A percentile compares a stretch with the other conserved stretches of the same genome.
These are phyloP conservation scores for Silene noctiflora DNA, from an alignment of 179 eudicot species.

Conservation along the genomic window DNA sequence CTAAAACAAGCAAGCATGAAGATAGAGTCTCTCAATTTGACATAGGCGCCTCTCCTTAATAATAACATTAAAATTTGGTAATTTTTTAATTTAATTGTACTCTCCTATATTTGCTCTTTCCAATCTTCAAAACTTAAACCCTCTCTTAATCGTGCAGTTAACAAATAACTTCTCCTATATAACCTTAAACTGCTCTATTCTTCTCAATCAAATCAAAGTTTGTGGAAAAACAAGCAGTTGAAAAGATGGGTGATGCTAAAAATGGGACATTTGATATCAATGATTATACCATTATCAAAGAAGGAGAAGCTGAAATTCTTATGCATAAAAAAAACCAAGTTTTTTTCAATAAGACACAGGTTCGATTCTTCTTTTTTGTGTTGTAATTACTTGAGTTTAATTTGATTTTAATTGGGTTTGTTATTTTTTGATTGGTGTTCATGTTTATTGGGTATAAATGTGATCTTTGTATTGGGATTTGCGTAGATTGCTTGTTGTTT, in stretches of 20 bases:
- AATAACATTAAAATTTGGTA: neutral
- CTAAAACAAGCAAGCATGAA: constrained; percentile 12
- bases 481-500: neutral
- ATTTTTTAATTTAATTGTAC: neutral
- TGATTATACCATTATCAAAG: constrained; percentile 70
- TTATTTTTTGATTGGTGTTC: neutral
- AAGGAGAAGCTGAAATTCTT: constrained; percentile 98
- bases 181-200: neutral
- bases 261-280: constrained; percentile 46
- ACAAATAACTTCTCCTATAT: neutral
- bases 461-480: neutral
- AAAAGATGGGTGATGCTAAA: constrained; percentile 53
- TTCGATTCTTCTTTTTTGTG: constrained; percentile 15
- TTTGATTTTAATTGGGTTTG: neutral
- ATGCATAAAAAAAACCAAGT: constrained; percentile 89
- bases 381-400: neutral
- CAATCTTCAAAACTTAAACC: neutral
- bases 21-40: constrained; percentile 16
- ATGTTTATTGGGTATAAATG: neutral
- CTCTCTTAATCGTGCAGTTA: neutral
- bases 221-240: too few species aligned
- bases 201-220: neutral
- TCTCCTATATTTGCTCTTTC: constrained; percentile 1
- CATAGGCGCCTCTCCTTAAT: neutral
- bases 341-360: constrained; percentile 94